Evolutionary conservation across 169 alveolate species (phyloP).

Genomic region (Plasmodium malariae): DNA sequence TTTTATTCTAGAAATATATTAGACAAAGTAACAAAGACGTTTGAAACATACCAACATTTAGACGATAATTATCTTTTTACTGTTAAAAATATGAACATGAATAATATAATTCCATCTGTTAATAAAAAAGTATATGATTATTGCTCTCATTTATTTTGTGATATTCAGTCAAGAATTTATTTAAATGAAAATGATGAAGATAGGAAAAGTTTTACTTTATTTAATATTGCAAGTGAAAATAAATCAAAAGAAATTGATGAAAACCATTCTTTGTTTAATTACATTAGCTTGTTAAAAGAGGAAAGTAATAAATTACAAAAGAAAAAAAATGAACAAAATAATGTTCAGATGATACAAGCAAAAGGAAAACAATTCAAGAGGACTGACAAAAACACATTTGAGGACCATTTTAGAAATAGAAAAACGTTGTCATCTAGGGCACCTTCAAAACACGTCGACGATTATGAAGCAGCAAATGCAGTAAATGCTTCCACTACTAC

Average conservation of each 20-base stretch:
- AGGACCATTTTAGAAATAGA: slow-evolving; percentile 77
- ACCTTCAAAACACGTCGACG: slow-evolving; percentile 85
- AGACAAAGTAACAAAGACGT: slow-evolving; percentile 33
- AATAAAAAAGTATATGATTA: slow-evolving; percentile 65
- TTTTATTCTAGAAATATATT: slow-evolving; percentile 25
- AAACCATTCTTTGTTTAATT: slow-evolving; percentile 61
- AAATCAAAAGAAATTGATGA: slow-evolving; percentile 72
- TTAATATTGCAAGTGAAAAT: slow-evolving; percentile 55
- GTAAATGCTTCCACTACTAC: neutral
- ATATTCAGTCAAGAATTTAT: slow-evolving; percentile 54
- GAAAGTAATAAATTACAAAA: slow-evolving; percentile 47
- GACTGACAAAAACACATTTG: slow-evolving; percentile 70
- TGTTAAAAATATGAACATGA: slow-evolving; percentile 51
- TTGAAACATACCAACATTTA: slow-evolving; percentile 70
- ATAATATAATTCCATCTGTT: slow-evolving; percentile 33
- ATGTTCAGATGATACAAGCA: slow-evolving; percentile 3
- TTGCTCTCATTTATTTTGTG: slow-evolving; percentile 70
- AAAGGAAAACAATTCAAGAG: slow-evolving; percentile 73
- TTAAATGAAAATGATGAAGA: slow-evolving; percentile 76
- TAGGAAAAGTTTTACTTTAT: slow-evolving; percentile 29
- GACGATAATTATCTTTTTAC: slow-evolving; percentile 61
- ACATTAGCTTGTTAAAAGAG: slow-evolving; percentile 61
- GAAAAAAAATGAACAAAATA: slow-evolving; percentile 34
- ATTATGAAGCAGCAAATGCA: slow-evolving; percentile 76
- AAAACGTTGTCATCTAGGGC: slow-evolving; percentile 82